Base-by-base conservation (phyloP, 805 yeast species). In the Yamadazyma insecticola region DNA sequence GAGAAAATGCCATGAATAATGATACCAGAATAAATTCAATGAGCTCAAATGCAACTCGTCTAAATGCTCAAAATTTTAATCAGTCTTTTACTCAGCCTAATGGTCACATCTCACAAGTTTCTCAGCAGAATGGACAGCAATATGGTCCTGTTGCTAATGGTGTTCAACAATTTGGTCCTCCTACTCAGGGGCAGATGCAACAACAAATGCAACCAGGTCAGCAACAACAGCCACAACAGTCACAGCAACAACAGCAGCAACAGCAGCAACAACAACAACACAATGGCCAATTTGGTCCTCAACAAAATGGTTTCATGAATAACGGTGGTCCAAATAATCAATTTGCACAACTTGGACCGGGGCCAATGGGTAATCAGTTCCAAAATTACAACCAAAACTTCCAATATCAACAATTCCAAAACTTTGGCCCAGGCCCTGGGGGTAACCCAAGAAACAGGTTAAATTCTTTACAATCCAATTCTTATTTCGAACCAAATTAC, bases 141-240 rank as follows among this genome's bases (percentile, higher is more conserved):
- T n/a, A n/a, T n/a, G n/a, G n/a, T n/a, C n/a, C n/a, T n/a, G n/a
- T n/a, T n/a, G n/a, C n/a, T n/a, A n/a, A n/a, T n/a, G n/a, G n/a
- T n/a, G n/a, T n/a, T 12, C 60, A 55, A 5, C 61, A 55, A 4
- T 57, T 57, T 22, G 62, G 61, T 6, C 44, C 53, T 26, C 59
- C 61, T 12, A 30, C 51, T 9, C 50, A 50, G 24, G 67, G 61
- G 2, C 33, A 47, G 32, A 50, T 55, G 2, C 44, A 36, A 7
- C 45, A 47, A 32, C 40, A 45, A 22, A 44, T 51, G 24, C 54
- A 60, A 6, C 44, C 55, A 24, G 25, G 22, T 24, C 22, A 22
- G 5, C n/a, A n/a, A 9, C 24, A 16, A 19, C 22, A 15, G 26
- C 32, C 22, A 22, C 18, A 24, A 16, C 26, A 34, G 9, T 17